Evolutionary conservation across 2,329 filamentous ascomycete species (phyloP).

Genomic region (Cercospora zeina): DNA sequence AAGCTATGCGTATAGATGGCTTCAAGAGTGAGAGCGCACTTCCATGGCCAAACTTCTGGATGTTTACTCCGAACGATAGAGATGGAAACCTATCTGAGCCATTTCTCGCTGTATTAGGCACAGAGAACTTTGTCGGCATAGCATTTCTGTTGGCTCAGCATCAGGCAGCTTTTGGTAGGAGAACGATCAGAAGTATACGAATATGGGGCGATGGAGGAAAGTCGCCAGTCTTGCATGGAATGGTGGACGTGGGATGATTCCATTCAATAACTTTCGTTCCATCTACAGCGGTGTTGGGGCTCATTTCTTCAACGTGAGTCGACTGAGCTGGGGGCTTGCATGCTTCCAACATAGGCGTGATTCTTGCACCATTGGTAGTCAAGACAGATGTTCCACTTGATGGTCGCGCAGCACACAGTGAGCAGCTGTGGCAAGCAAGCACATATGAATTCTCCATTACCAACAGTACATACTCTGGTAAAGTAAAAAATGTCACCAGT

Average conservation of each 20-base stretch:
- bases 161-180: constrained; percentile 6
- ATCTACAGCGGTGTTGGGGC: too few relatives aligned
- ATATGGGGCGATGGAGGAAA: constrained; percentile 12
- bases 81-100: not conserved
- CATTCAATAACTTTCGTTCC: too few relatives aligned
- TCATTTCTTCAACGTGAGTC: too few relatives aligned
- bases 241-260: constrained; percentile 5
- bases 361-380: not conserved
- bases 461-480: not conserved
- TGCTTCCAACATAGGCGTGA: too few relatives aligned
- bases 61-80: constrained; percentile 5
- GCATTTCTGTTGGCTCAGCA: constrained; percentile 13
- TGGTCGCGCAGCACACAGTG: not conserved
- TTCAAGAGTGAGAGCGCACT: not conserved
- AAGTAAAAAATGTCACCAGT: not conserved
- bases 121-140: constrained; percentile 14
- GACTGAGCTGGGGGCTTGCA: too few relatives aligned
- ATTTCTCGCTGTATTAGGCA: constrained; percentile 10
- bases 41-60: constrained; percentile 15
- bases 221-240: constrained; percentile 11
- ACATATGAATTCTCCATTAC: not conserved
- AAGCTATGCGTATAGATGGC: constrained; percentile 7
- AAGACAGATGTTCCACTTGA: not conserved
- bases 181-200: constrained; percentile 6
- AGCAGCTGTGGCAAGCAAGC: not conserved